A percentile compares a stretch with the other conserved stretches of the same genome.
These are phyloP conservation scores for Blastobotrys aristatus DNA, from an alignment of 1,139 yeast species.

Conservation along the genomic window DNA sequence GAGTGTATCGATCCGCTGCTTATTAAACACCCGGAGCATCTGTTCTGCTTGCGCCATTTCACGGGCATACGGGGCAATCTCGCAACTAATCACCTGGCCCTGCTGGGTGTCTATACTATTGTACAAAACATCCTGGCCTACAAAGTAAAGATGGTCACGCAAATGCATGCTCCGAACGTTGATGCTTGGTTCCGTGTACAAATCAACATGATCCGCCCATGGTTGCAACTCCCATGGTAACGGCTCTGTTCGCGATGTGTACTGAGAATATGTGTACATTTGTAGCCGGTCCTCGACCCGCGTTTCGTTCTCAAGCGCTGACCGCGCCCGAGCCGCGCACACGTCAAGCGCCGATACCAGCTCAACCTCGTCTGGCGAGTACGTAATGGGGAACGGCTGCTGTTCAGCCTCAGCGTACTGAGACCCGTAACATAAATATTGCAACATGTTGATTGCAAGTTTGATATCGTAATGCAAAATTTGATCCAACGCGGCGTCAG, in stretches of 20 bases:
- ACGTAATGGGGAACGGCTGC: neutral
- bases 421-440: conserved; percentile 43
- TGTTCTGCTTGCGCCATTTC: conserved; percentile 24
- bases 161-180: conserved; percentile 21
- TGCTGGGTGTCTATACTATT: conserved; percentile 20
- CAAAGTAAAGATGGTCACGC: conserved; percentile 16
- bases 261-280: neutral
- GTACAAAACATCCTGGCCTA: conserved; percentile 14
- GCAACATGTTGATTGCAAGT: conserved; percentile 49
- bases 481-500: neutral
- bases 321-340: conserved; percentile 15
- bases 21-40: conserved; percentile 15
- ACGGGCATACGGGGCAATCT: conserved; percentile 30
- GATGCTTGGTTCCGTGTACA: neutral
- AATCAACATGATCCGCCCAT: conserved; percentile 8
- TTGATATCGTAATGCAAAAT: conserved; percentile 46
- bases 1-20: no score
- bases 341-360: conserved; percentile 21
- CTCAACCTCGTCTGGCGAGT: conserved; percentile 6
- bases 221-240: conserved; percentile 18
- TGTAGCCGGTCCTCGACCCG: conserved; percentile 16
- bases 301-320: conserved; percentile 11
- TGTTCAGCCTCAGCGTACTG: neutral
- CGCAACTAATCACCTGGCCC: conserved; percentile 20
- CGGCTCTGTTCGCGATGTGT: neutral